Evolutionary conservation across 2,329 filamentous ascomycete species (phyloP).

Genomic region (Allantophomopsis cytisporea): DNA sequence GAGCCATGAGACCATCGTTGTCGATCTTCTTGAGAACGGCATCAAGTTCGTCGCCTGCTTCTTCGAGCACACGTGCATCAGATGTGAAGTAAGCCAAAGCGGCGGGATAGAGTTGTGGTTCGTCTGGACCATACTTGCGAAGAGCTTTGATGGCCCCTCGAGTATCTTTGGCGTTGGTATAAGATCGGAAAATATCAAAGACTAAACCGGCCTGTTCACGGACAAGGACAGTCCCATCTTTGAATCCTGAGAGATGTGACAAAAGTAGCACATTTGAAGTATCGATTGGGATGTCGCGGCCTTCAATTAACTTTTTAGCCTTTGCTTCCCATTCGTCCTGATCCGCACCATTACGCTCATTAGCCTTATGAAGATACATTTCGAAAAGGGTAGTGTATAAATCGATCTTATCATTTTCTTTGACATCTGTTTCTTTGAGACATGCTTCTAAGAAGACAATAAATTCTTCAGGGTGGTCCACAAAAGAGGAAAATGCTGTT

Average conservation of each 20-base stretch:
- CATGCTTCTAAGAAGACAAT: conserved; percentile 87
- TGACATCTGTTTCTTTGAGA: conserved; percentile 56
- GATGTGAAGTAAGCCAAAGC: conserved; percentile 91
- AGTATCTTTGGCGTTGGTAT: conserved; percentile 86
- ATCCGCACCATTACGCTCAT: conserved; percentile 55
- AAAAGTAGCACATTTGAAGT: conserved; percentile 88
- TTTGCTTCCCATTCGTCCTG: conserved; percentile 79
- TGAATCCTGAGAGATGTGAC: conserved; percentile 83
- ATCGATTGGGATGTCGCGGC: conserved; percentile 71
- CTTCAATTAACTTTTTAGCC: conserved; percentile 78
- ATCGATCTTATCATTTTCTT: conserved; percentile 65
- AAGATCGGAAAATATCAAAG: conserved; percentile 94
- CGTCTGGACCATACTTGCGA: conserved; percentile 79
- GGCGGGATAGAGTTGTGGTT: conserved; percentile 84
- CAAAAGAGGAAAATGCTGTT: conserved; percentile 89
- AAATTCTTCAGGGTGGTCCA: conserved; percentile 86
- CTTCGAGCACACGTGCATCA: conserved; percentile 64
- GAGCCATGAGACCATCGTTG: conserved; percentile 83
- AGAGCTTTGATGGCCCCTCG: conserved; percentile 79
- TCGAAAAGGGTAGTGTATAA: conserved; percentile 93
- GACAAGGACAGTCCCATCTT: conserved; percentile 80
- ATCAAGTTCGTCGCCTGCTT: conserved; percentile 78
- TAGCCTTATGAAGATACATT: conserved; percentile 90
- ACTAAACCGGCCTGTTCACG: conserved; percentile 85
- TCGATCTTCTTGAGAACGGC: conserved; percentile 76